Percentiles rank a stretch among this genome's conserved stretches.
Evolutionary conservation across 2,329 filamentous ascomycete genomes (phyloP).

Genomic region (Calonectria pteridis): DNA sequence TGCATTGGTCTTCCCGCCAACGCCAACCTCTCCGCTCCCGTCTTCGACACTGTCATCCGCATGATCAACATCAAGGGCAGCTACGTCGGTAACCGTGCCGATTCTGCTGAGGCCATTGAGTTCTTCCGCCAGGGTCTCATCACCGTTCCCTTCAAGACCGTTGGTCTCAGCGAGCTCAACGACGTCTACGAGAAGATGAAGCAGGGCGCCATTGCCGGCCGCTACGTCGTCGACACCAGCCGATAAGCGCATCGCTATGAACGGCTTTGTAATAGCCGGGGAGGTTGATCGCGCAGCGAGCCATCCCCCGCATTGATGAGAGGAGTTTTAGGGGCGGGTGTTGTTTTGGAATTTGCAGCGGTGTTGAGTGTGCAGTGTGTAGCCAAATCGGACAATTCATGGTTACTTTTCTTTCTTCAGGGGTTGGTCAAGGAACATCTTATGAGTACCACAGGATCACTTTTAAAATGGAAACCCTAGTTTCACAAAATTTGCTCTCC

Average conservation of each 20-base stretch:
- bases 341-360: conserved; percentile 42
- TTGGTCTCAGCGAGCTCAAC: conserved; percentile 83
- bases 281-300: conserved; percentile 38
- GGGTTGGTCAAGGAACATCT: conserved; percentile 30
- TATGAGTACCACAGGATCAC: conserved; percentile 44
- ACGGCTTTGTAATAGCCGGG: conserved; percentile 22
- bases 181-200: conserved; percentile 84
- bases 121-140: conserved; percentile 89
- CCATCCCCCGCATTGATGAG: conserved; percentile 35
- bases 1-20: conserved; percentile 90
- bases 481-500: conserved; percentile 17
- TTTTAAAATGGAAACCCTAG: conserved; percentile 35
- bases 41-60: conserved; percentile 88
- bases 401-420: conserved; percentile 40
- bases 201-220: conserved; percentile 78
- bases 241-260: conserved; percentile 57
- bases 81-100: conserved; percentile 93
- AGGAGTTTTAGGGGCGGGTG: conserved; percentile 45
- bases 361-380: conserved; percentile 35
- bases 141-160: conserved; percentile 87
- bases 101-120: conserved; percentile 89
- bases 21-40: conserved; percentile 84
- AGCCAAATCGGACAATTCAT: conserved; percentile 36
- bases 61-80: conserved; percentile 95
- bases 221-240: conserved; percentile 83